These are phyloP conservation scores for Plasmodium coatneyi DNA, from an alignment of 169 alveolate genomes.

Conservation along the genomic window DNA sequence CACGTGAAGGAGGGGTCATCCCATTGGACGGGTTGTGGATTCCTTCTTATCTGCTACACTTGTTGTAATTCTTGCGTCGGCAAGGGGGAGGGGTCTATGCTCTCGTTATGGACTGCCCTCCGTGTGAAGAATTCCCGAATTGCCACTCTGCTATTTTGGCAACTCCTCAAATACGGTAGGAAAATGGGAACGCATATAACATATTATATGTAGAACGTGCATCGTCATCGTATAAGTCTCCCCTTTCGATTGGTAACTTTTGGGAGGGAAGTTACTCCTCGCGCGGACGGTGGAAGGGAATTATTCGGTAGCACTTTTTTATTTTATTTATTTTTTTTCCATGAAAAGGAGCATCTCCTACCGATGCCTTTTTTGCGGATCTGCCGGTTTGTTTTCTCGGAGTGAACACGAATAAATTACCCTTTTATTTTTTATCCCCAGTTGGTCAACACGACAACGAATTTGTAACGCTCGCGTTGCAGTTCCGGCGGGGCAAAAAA, in stretches of 20 bases:
- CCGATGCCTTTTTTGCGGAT: background rate
- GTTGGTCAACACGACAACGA: background rate
- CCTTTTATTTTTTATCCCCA: background rate
- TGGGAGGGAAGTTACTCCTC: background rate
- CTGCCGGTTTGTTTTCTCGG: background rate
- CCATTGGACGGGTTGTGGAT: background rate
- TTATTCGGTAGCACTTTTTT: background rate
- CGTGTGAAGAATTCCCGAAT: background rate
- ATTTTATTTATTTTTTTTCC: no score
- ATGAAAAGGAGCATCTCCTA: background rate
- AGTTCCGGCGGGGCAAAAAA: background rate
- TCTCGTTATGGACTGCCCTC: background rate
- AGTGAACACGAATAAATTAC: background rate
- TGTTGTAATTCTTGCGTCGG: background rate
- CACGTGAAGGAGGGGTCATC: background rate
- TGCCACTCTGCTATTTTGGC: background rate
- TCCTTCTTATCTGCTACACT: background rate
- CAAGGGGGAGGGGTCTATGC: background rate
- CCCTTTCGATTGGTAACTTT: background rate
- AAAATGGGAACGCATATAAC: background rate
- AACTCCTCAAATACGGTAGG: background rate
- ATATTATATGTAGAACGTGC: background rate
- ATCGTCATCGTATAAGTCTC: background rate
- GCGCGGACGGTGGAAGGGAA: background rate
- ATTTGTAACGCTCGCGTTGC: background rate